Percentiles rank a stretch among this genome's conserved stretches.
phyloP scores from a whole-genome alignment of 2,329 filamentous ascomycete genomes.

The Rutstroemia sp. region DNA sequence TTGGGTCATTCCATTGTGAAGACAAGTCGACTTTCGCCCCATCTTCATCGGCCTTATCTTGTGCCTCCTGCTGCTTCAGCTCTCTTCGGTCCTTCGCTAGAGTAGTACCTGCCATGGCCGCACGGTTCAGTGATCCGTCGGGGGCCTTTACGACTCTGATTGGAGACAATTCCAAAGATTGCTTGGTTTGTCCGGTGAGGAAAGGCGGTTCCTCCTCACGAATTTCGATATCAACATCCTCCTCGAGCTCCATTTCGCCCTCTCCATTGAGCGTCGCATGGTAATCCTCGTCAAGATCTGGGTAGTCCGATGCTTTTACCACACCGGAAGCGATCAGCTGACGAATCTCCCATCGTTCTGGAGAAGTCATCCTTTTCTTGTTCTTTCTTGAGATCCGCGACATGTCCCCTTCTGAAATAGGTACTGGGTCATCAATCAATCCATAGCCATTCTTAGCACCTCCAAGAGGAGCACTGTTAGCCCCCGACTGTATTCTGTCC shows the following conservation, averaged over 20 bases:
- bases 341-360: conserved; percentile 94
- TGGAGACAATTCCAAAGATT: conserved; percentile 87
- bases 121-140: conserved; percentile 94
- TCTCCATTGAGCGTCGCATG: conserved; percentile 81
- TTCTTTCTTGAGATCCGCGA: conserved; percentile 47
- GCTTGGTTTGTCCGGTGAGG: conserved; percentile 90
- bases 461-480: conserved; percentile 78
- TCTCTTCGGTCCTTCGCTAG: conserved; percentile 88
- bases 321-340: conserved; percentile 95
- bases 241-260: conserved; percentile 82
- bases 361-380: conserved; percentile 91
- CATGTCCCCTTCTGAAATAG: conserved; percentile 56
- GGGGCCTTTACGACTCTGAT: conserved; percentile 96
- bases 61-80: conserved; percentile 77
- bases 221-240: conserved; percentile 96
- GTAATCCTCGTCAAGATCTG: conserved; percentile 90
- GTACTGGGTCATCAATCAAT: conserved; percentile 42
- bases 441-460: conserved; percentile 53
- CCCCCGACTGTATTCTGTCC: conserved; percentile 73
- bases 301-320: conserved; percentile 86
- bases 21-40: conserved; percentile 73
- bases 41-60: conserved; percentile 68
- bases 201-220: conserved; percentile 95
- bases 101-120: conserved; percentile 86
- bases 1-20: conserved; percentile 94